These are phyloP conservation scores for Suhomyces sp. DNA, from an alignment of 805 yeast genomes.

Conservation along the genomic window DNA sequence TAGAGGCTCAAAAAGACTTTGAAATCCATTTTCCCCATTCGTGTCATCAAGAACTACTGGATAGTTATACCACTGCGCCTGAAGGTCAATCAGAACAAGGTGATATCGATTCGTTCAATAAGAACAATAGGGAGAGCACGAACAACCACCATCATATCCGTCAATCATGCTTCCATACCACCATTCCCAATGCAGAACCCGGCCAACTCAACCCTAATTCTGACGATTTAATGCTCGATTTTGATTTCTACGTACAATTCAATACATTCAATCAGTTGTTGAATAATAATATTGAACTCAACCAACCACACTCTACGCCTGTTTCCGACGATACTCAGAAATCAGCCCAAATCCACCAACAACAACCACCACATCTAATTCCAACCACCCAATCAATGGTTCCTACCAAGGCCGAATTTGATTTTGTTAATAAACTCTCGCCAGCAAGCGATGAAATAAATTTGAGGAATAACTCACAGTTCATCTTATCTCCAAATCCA, in stretches of 20 bases:
- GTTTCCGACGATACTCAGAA: too few species aligned
- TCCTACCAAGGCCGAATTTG: too few species aligned
- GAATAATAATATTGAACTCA: too few species aligned
- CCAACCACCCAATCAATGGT: too few species aligned
- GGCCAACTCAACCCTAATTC: slow-evolving; percentile 5
- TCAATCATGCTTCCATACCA: slow-evolving; percentile 48
- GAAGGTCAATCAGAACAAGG: background rate
- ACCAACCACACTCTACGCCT: too few species aligned
- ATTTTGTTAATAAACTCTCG: too few species aligned
- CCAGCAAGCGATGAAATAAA: too few species aligned
- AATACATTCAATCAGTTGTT: slow-evolving; percentile 26
- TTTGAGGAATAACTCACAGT: too few species aligned
- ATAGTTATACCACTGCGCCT: background rate
- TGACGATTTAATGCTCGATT: slow-evolving; percentile 28
- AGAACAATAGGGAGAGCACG: too few species aligned
- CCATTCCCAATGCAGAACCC: slow-evolving; percentile 26
- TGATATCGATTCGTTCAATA: too few species aligned
- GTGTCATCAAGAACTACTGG: slow-evolving; percentile 24
- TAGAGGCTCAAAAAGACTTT: slow-evolving; percentile 14
- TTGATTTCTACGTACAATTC: slow-evolving; percentile 38
- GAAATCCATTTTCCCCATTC: slow-evolving; percentile 43
- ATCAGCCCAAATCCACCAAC: too few species aligned
- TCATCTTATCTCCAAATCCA: slow-evolving; percentile 1
- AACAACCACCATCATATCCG: slow-evolving; percentile 25
- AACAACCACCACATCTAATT: too few species aligned